Conservation (phyloP, 768 basidiomycete species). For the Ramaria sp. region DNA sequence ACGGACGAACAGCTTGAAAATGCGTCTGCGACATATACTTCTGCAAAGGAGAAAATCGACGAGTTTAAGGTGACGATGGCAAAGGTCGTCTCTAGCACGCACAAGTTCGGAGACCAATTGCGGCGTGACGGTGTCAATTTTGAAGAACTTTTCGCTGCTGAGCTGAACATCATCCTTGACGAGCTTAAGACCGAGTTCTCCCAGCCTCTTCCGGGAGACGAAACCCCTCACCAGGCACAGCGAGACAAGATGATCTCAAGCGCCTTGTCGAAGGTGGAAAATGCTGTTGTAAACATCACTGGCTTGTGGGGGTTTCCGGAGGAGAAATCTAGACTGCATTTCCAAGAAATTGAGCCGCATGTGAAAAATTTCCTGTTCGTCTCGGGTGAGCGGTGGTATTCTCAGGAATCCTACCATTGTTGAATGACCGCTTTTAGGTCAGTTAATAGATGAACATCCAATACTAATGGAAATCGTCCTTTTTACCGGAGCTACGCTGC, state of each 20-base stretch:
- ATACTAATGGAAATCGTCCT: slow-evolving; percentile 17
- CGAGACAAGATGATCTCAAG: slow-evolving; percentile 14
- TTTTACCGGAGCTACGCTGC: slow-evolving; percentile 14
- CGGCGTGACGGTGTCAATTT: background rate
- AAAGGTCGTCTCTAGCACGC: slow-evolving; percentile 13
- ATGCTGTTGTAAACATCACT: slow-evolving; percentile 17
- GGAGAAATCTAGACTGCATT: slow-evolving; percentile 14
- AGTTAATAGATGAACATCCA: slow-evolving; percentile 28
- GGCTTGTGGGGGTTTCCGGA: slow-evolving; percentile 18
- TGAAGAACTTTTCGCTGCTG: slow-evolving; percentile 14
- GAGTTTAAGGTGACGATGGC: slow-evolving; percentile 16
- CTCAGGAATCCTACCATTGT: too few relatives aligned
- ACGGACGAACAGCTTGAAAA: slow-evolving; percentile 14
- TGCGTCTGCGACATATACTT: slow-evolving; percentile 7
- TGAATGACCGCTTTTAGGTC: slow-evolving; percentile 15
- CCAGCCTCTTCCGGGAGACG: slow-evolving; percentile 14
- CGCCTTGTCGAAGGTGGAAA: slow-evolving; percentile 19
- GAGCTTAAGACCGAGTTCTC: slow-evolving; percentile 20
- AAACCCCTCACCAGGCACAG: slow-evolving; percentile 21
- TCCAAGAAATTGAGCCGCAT: slow-evolving; percentile 17
- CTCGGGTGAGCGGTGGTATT: background rate
- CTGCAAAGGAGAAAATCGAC: slow-evolving; percentile 13
- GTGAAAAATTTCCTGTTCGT: slow-evolving; percentile 10
- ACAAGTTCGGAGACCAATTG: slow-evolving; percentile 10
- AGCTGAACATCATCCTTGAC: slow-evolving; percentile 13